Conservation (phyloP, 2,329 filamentous ascomycete genomes). For the Paracamarosporium sp. region DNA sequence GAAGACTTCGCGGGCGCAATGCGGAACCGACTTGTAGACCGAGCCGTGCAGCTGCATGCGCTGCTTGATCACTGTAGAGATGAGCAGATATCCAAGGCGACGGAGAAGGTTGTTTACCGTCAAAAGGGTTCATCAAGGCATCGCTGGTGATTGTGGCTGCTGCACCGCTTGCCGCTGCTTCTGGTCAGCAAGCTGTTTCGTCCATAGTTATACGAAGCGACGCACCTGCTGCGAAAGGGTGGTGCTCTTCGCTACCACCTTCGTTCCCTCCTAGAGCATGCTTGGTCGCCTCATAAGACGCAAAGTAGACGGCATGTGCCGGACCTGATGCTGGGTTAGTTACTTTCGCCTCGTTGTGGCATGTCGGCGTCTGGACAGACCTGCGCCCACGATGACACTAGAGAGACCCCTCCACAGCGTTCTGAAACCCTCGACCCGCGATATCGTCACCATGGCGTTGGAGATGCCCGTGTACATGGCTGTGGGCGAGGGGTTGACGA, state of each 20-base stretch:
- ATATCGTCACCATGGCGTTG: conserved; percentile 92
- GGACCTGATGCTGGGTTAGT: conserved; percentile 72
- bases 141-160: conserved; percentile 96
- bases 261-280: conserved; percentile 93
- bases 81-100: conserved; percentile 22
- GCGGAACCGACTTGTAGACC: conserved; percentile 82
- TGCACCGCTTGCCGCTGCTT: conserved; percentile 84
- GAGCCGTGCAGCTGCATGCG: conserved; percentile 98
- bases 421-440: conserved; percentile 84
- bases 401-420: conserved; percentile 97
- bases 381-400: conserved; percentile 93
- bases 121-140: conserved; percentile 98
- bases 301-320: conserved; percentile 97
- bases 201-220: neutral
- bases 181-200: conserved; percentile 41
- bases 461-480: conserved; percentile 89
- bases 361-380: conserved; percentile 54
- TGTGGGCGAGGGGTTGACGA: conserved; percentile 81
- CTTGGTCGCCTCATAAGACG: conserved; percentile 97
- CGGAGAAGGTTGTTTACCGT: conserved; percentile 67
- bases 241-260: conserved; percentile 83
- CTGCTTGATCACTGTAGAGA: conserved; percentile 87
- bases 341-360: conserved; percentile 20
- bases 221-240: conserved; percentile 89
- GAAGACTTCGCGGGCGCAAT: conserved; percentile 90